phyloP scores from a whole-genome alignment of 345 rosid species.

The Bretschneidera sinensis region DNA sequence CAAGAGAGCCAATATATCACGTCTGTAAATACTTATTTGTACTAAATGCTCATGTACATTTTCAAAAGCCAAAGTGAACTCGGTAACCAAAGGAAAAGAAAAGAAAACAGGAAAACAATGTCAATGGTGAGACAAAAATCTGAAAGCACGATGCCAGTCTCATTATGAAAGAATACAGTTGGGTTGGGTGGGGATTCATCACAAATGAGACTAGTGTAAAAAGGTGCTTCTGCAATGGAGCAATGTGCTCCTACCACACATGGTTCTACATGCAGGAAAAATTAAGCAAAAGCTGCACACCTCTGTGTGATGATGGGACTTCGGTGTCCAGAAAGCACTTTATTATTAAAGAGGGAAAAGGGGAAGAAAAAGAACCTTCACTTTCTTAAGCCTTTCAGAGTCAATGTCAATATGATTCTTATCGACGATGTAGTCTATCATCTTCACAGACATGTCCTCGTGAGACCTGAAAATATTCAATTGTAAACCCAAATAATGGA shows the following conservation, averaged over 20 bases:
- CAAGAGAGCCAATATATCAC: slow-evolving; percentile 1
- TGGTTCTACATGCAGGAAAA: background rate
- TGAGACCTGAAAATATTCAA: slow-evolving; percentile 44
- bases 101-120: too few relatives aligned
- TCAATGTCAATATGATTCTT: slow-evolving; percentile 60
- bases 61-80: background rate
- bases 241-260: background rate
- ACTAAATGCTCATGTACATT: background rate
- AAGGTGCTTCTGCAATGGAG: background rate
- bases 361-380: slow-evolving; percentile 35
- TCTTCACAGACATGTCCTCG: slow-evolving; percentile 56
- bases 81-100: background rate
- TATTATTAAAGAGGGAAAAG: background rate
- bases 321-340: too few relatives aligned
- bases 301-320: too few relatives aligned
- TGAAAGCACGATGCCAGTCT: background rate
- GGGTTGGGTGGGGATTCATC: too few relatives aligned
- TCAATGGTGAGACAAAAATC: background rate
- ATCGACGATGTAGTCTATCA: slow-evolving; percentile 59
- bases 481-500: background rate
- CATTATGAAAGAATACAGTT: background rate
- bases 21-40: background rate
- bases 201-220: background rate
- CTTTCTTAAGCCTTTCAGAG: slow-evolving; percentile 40
- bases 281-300: background rate